Conservation (phyloP, 148 eudicot species). For the Hydrangea macrophylla region DNA sequence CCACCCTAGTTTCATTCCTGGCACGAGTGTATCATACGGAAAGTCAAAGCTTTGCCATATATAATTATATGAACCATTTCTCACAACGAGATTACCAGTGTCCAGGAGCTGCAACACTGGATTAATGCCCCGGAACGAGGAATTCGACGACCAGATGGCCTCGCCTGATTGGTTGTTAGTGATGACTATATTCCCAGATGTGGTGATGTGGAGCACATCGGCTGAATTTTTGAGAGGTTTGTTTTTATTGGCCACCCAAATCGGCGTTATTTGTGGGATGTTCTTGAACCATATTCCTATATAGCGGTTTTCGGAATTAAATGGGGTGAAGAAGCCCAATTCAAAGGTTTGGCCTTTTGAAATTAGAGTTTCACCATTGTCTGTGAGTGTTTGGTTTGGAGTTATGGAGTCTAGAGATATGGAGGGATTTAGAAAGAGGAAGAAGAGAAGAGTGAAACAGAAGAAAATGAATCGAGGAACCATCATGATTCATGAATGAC, state of each 20-base stretch:
- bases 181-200: too few relatives aligned
- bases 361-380: conserved; percentile 22
- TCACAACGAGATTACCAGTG: conserved; percentile 12
- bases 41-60: conserved; percentile 16
- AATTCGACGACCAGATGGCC: too few relatives aligned
- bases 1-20: conserved; percentile 19
- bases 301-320: neutral
- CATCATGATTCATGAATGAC: too few relatives aligned
- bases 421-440: too few relatives aligned
- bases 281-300: conserved; percentile 18
- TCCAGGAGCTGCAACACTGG: too few relatives aligned
- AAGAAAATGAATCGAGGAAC: too few relatives aligned
- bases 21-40: conserved; percentile 9
- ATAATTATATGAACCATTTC: neutral
- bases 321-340: conserved; percentile 12
- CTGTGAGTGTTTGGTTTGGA: conserved; percentile 1
- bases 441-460: too few relatives aligned
- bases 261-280: conserved; percentile 6
- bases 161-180: too few relatives aligned
- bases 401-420: conserved; percentile 11
- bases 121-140: too few relatives aligned
- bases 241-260: conserved; percentile 23
- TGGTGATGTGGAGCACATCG: too few relatives aligned
- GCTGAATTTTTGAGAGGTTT: too few relatives aligned
- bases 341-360: conserved; percentile 13